phyloP scores from a whole-genome alignment of 768 basidiomycete species.

The Kwoniella mangroviensis region DNA sequence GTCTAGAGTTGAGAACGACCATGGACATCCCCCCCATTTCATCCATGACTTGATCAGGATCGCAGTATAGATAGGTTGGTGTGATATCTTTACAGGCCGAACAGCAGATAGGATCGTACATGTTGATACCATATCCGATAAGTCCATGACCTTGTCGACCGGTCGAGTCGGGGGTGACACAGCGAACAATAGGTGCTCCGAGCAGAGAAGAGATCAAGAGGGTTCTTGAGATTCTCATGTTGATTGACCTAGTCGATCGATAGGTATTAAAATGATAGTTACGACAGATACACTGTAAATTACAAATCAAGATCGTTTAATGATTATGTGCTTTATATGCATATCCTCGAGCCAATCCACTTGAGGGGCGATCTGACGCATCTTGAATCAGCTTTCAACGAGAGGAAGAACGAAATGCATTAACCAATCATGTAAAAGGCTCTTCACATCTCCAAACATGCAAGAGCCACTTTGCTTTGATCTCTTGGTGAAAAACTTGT shows the following conservation, averaged over 20 bases:
- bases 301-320: neutral
- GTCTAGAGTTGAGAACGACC: neutral
- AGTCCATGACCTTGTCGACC: slow-evolving; percentile 3
- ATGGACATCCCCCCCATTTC: neutral
- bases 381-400: neutral
- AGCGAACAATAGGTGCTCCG: neutral
- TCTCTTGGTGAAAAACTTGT: neutral
- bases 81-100: neutral
- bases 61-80: slow-evolving; percentile 5
- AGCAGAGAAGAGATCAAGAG: neutral
- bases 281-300: too few relatives aligned
- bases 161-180: neutral
- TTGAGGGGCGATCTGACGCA: too few relatives aligned
- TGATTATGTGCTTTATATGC: neutral
- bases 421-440: slow-evolving; percentile 7
- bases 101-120: slow-evolving; percentile 4
- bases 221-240: neutral
- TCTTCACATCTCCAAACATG: neutral
- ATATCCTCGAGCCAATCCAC: neutral
- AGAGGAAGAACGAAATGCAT: neutral
- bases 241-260: neutral
- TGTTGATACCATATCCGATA: slow-evolving; percentile 4
- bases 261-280: too few relatives aligned
- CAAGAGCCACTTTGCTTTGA: neutral
- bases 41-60: neutral